Percentiles rank a stretch among this genome's conserved stretches.
phyloP scores from a whole-genome alignment of 768 basidiomycete species.

The Lentinula aciculospora region DNA sequence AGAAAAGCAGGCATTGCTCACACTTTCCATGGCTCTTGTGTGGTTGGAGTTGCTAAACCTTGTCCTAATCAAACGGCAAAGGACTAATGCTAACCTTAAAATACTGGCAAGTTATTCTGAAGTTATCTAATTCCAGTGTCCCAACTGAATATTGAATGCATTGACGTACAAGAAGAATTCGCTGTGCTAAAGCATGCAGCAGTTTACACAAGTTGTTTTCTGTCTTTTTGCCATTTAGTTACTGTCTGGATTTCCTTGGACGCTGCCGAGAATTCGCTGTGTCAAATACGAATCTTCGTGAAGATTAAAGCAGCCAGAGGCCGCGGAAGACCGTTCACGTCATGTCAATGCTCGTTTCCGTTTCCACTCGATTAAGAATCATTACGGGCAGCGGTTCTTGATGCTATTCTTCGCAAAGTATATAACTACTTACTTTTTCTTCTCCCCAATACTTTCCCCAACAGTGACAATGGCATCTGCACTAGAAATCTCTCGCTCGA shows the following conservation, averaged over 20 bases:
- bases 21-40: not conserved
- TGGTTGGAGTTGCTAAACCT: not conserved
- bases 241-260: not conserved
- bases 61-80: not conserved
- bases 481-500: constrained; percentile 33
- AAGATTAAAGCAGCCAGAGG: not conserved
- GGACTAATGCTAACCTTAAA: not conserved
- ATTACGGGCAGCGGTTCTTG: not conserved
- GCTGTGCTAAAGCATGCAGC: not conserved
- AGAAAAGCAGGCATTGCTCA: not conserved
- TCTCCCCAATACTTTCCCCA: constrained; percentile 14
- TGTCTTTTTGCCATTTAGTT: not conserved
- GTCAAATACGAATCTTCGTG: not conserved
- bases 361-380: constrained; percentile 4
- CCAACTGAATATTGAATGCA: not conserved
- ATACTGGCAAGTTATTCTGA: not conserved
- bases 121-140: not conserved
- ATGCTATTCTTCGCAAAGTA: constrained; percentile 9
- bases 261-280: not conserved
- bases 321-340: constrained; percentile 6
- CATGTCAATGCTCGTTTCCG: constrained; percentile 8
- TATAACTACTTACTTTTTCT: not conserved
- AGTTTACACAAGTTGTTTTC: not conserved
- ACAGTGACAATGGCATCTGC: constrained; percentile 17
- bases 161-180: not conserved